Base-by-base conservation (phyloP, 441 rosid genomes). In the Brassica hybrid region DNA sequence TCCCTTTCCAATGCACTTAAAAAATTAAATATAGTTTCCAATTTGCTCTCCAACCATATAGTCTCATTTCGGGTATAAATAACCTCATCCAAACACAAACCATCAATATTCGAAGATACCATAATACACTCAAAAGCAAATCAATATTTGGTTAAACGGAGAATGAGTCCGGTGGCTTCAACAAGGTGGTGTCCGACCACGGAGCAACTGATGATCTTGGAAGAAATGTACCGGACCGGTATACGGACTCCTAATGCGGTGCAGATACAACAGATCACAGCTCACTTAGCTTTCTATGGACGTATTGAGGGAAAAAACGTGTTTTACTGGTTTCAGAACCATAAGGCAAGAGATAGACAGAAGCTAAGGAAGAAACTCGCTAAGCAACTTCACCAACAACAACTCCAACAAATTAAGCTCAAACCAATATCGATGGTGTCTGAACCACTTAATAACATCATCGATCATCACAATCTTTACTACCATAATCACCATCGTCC, bases 121-220 rank as follows among this genome's bases (percentile, higher is more conserved):
- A 48, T 21, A 68, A 52, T 27, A 50, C 6, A 43, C 43, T 25
- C 68, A 61, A 73, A 66, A 41, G 4, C 48, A 7, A 41, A 36
- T 50, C 62, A 43, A 9, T 30, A 43, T 66, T n/a, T 67, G 25
- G 50, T 25, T 65, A 16, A 65, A 58, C 27, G 7, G 12, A 73
- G 13, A 45, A 90, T 93, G 97, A 83, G 90, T 81, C 97, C 90
- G 19, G 75, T 88, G 61, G 82, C 85, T 63, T 89, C 98, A 11
- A 75, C 97, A 8, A 86, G 98, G 74, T 94, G 98, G 98, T 92
- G 97, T 80, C 98, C 98, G 27, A 94, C 97, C 34, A 95, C 97
- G 61, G 97, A 94, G 72, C 98, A 94, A 62, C 82, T 94, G n/a
- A 91, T 90, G 97, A 89, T 92, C 63, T 71, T 94, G 64, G 97